Evolutionary conservation across 495 filamentous ascomycete species (phyloP), one percentile per base, ranked within the genome.

Genomic region (Tuber calosporum): DNA sequence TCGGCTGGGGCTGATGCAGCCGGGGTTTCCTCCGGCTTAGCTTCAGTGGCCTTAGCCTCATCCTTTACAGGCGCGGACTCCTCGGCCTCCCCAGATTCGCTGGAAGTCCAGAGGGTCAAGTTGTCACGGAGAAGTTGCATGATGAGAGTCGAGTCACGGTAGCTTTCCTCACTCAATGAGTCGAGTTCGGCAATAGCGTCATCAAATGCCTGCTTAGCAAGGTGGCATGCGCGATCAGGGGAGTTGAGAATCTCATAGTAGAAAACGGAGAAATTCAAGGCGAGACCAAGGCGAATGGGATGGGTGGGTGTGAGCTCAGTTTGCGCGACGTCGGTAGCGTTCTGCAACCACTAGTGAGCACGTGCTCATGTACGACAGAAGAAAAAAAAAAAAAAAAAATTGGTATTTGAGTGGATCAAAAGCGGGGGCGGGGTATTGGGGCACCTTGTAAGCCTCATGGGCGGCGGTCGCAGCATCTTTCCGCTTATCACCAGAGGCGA

Each of bases 241-340:
- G 95, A 96, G 90, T 98, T 99, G 79, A 99, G 87, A 83, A 99
- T 99, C 88, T 99, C 95, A 84, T 99, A 99, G 90, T 99, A 99
- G 87, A 99, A 99, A 79, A 99, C 95, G 58, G 96, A 98, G 90
- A 99, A 99, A 89, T 99, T 99, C 77, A 99, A 89, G 75, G 95
- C 95, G 78, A 99, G 92, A 82, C 95, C 95, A 75, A 99, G 93
- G 80, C 95, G 95, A 85, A 98, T 99, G 75, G 95, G 95, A 87
- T 99, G 95, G 77, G 95, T 99, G 45, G 95, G 95, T 69, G 96
- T 96, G 75, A 99, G 90, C 83, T 98, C 95, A 77, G 92, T 96
- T 86, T 96, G 91, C 74, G 95, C 95, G 81, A 99, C 96, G 81
- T 98, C 96, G 87, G 95, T 99, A 80, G 95, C 95, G 85, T 92